These are phyloP conservation scores for Chrysoporthe cubensis DNA, from an alignment of 2,329 filamentous ascomycete genomes.

Conservation along the genomic window DNA sequence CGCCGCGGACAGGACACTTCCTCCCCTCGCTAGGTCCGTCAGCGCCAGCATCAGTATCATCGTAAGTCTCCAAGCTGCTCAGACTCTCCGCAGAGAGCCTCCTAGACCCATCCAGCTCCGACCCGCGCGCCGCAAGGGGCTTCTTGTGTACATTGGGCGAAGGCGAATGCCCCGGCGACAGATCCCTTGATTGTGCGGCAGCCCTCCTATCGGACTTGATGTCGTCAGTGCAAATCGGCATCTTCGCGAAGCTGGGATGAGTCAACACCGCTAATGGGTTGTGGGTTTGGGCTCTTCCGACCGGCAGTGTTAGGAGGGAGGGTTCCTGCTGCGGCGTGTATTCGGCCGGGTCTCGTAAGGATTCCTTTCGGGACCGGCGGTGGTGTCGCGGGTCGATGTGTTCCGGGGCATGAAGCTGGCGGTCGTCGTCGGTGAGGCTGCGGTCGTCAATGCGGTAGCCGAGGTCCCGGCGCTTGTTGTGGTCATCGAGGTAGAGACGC, in stretches of 20 bases:
- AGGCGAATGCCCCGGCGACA: background rate
- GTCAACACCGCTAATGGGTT: background rate
- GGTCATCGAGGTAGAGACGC: slow-evolving; percentile 19
- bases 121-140: too few species aligned
- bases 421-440: background rate
- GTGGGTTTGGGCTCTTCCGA: background rate
- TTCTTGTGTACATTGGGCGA: background rate
- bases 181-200: background rate
- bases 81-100: background rate
- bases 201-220: slow-evolving; percentile 11
- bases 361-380: slow-evolving; percentile 5
- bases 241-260: background rate
- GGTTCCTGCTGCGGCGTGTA: background rate
- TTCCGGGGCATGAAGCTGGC: background rate
- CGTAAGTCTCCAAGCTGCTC: slow-evolving; percentile 13
- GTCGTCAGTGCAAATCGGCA: slow-evolving; percentile 13
- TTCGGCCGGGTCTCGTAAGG: background rate
- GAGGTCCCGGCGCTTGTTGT: slow-evolving; percentile 1
- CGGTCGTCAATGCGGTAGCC: background rate
- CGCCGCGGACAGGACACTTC: background rate
- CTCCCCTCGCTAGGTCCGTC: background rate
- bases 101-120: slow-evolving; percentile 7
- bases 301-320: background rate
- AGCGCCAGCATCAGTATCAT: background rate
- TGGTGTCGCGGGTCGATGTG: background rate